phyloP scores from a whole-genome alignment of 495 filamentous ascomycete genomes.

The Penicillium paradoxum region DNA sequence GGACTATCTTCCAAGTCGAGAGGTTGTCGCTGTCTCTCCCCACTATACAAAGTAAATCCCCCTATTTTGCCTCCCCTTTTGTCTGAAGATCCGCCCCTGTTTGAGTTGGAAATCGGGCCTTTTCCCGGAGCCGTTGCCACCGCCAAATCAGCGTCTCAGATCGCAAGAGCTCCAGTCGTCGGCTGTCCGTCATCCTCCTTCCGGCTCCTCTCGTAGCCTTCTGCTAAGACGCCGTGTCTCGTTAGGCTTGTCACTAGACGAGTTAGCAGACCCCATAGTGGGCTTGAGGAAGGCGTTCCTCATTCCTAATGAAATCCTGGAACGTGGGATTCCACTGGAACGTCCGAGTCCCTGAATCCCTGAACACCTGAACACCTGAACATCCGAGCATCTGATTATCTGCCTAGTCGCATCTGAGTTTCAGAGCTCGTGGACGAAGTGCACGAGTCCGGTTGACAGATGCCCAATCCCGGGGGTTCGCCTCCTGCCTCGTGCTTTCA shows the following conservation, averaged over 20 bases:
- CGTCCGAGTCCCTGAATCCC: too few relatives aligned
- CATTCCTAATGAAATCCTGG: background rate
- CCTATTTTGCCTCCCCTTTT: background rate
- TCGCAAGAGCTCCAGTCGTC: slow-evolving; percentile 2
- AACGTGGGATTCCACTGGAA: too few relatives aligned
- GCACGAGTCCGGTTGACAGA: slow-evolving; percentile 20
- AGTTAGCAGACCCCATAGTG: slow-evolving; percentile 10
- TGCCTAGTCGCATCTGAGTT: too few relatives aligned
- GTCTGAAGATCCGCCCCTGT: slow-evolving; percentile 3
- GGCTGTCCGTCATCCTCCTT: slow-evolving; percentile 9
- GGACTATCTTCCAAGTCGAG: background rate
- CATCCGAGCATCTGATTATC: too few relatives aligned
- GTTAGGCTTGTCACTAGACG: slow-evolving; percentile 8
- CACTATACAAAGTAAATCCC: background rate
- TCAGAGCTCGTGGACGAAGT: slow-evolving; percentile 3
- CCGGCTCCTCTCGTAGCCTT: background rate
- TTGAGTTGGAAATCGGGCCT: slow-evolving; percentile 2
- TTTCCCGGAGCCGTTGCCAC: background rate
- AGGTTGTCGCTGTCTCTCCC: too few relatives aligned
- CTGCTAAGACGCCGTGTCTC: background rate
- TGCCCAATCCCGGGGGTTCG: slow-evolving; percentile 9
- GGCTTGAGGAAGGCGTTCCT: background rate
- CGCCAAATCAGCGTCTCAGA: slow-evolving; percentile 5
- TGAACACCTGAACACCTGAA: too few relatives aligned
- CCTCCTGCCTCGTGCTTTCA: slow-evolving; percentile 21